Conservation (phyloP, 2,329 filamentous ascomycete genomes). For the Fusarium sp. region DNA sequence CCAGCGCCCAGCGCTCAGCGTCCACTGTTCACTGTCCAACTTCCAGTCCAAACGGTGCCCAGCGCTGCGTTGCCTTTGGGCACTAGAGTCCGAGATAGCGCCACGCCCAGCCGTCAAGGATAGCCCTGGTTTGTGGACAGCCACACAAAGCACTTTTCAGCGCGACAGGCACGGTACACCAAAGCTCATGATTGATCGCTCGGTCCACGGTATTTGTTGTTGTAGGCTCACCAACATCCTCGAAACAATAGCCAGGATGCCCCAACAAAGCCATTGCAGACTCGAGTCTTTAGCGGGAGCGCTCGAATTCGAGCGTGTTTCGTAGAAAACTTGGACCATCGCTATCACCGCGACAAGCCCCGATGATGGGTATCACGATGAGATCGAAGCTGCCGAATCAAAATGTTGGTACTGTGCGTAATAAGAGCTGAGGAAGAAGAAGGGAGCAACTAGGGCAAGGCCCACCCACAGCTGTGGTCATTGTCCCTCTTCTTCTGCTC, state of each 20-base stretch:
- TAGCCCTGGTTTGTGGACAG: constrained; percentile 34
- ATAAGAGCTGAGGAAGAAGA: constrained; percentile 13
- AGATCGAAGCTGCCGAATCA: constrained; percentile 23
- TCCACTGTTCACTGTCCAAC: constrained; percentile 25
- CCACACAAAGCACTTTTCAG: constrained; percentile 39
- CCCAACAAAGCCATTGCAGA: constrained; percentile 19
- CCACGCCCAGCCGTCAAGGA: constrained; percentile 39
- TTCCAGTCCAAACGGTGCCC: constrained; percentile 31
- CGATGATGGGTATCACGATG: constrained; percentile 8
- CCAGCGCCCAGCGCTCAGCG: constrained; percentile 37
- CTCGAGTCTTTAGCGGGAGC: constrained; percentile 14
- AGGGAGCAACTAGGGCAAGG: constrained; percentile 37
- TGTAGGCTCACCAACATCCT: constrained; percentile 21
- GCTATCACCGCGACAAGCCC: constrained; percentile 22
- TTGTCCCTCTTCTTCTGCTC: constrained; percentile 43
- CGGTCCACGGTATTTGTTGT: constrained; percentile 34
- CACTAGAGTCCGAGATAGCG: constrained; percentile 34
- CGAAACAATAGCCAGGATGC: constrained; percentile 16
- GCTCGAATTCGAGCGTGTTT: constrained; percentile 16
- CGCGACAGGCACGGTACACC: constrained; percentile 25
- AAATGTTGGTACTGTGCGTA: constrained; percentile 37
- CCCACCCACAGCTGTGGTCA: constrained; percentile 40
- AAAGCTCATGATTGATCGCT: constrained; percentile 29
- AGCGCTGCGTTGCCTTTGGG: constrained; percentile 30
- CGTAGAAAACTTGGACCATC: constrained; percentile 22